phyloP scores from a whole-genome alignment of 768 basidiomycete species.

The Termitomyces sp. region DNA sequence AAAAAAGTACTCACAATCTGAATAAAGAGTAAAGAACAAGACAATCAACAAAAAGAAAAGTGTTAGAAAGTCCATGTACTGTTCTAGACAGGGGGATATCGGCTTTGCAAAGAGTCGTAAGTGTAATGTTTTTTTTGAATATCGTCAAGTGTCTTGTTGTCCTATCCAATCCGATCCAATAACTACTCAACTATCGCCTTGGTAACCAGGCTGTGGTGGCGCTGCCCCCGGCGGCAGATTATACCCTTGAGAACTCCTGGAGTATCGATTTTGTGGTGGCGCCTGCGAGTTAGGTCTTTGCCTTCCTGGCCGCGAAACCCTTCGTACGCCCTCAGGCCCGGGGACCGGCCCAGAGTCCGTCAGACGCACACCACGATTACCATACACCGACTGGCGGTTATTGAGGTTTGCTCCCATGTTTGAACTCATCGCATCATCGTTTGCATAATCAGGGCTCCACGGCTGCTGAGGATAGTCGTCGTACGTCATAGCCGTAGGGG shows the following conservation, averaged over 20 bases:
- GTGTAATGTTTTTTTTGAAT: neutral
- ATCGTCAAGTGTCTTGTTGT: neutral
- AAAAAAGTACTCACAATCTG: neutral
- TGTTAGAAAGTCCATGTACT: constrained; percentile 1
- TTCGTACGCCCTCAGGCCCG: constrained; percentile 69
- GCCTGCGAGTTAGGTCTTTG: constrained; percentile 60
- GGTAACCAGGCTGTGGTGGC: neutral
- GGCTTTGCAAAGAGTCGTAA: neutral
- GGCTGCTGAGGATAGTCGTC: constrained; percentile 10
- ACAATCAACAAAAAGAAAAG: neutral
- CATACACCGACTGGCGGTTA: constrained; percentile 30
- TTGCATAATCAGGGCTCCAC: constrained; percentile 28
- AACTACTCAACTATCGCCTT: neutral
- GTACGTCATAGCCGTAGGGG: constrained; percentile 27
- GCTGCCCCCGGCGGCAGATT: neutral
- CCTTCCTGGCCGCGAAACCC: constrained; percentile 61
- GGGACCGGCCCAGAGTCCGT: constrained; percentile 84
- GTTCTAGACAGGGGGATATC: neutral
- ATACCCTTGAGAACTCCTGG: constrained; percentile 11
- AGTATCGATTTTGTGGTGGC: constrained; percentile 29
- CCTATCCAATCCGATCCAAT: neutral
- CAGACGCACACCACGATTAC: constrained; percentile 64
- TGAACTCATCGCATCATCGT: constrained; percentile 24
- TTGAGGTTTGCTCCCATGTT: constrained; percentile 23
- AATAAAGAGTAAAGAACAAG: neutral